These are phyloP conservation scores for Psilocybe azurescens DNA, from an alignment of 768 basidiomycete species.

Conservation along the genomic window DNA sequence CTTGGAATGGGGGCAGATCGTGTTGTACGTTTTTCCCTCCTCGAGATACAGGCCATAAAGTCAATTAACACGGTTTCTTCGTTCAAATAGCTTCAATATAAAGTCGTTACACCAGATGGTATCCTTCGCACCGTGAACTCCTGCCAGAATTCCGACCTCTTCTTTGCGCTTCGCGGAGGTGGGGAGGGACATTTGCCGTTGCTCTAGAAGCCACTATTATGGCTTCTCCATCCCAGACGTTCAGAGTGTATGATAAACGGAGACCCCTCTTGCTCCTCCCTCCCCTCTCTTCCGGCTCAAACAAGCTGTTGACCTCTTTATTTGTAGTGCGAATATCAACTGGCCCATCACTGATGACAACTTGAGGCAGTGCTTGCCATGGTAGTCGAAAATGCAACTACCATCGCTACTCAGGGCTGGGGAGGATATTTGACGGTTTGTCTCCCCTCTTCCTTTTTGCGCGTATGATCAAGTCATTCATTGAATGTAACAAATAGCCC, in stretches of 20 bases:
- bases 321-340: conserved; percentile 41
- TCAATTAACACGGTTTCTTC: neutral
- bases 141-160: conserved; percentile 56
- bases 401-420: conserved; percentile 53
- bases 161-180: conserved; percentile 58
- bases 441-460: neutral
- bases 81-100: conserved; percentile 46
- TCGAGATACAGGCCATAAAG: no score
- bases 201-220: conserved; percentile 42
- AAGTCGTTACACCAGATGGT: conserved; percentile 59
- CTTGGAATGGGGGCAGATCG: conserved; percentile 53
- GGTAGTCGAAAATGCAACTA: conserved; percentile 42
- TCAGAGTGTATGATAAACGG: conserved; percentile 12
- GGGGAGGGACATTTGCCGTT: conserved; percentile 54
- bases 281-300: no score
- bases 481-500: conserved; percentile 13
- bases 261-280: no score
- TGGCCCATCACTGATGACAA: conserved; percentile 30
- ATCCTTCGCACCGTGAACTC: conserved; percentile 47
- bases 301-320: neutral
- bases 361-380: conserved; percentile 37
- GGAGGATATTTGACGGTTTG: conserved; percentile 41
- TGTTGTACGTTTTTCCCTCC: conserved; percentile 36
- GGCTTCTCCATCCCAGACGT: conserved; percentile 38
- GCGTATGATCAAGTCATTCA: neutral